Evolutionary conservation across 1,284 basidiomycete species (phyloP), one percentile per base, ranked within the genome.

Genomic region (Stygiomarasmius scandens): DNA sequence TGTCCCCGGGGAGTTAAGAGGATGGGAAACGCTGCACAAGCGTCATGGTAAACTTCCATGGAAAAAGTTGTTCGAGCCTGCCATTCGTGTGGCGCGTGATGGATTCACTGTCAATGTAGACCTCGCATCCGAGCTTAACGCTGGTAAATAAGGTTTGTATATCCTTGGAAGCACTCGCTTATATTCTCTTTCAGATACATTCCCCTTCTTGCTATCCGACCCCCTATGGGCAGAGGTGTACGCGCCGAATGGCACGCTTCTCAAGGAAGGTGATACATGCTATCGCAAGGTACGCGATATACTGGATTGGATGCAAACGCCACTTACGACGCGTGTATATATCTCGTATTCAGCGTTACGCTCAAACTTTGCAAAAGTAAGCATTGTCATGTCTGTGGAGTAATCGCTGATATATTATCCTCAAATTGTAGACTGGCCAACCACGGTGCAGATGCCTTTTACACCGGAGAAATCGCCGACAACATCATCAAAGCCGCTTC

Each of bases 1-100:
- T 36, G 81, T 84, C 1, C 84, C 84, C 0, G 83, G 83, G 5
- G 83, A 86, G 64, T 64, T 86, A 45, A 69, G 78, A 32, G 84
- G 83, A 3, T 71, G 84, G 61, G 74, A 82, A 55, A 69, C 69
- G 43, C 74, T 80, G 5, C 81, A 83, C 67, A 57, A 74, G 20
- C 66, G 71, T 20, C 55, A 57, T 63, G 82, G 82, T 0, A 67
- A 67, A 24, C 69, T 86, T 5, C 71, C 76, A 2, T 87, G 85
- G 85, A 59, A 74, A 25, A 66, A 74, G 2, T 68, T 87, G 9
- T 59, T 71, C 70, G 34, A 63, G 67, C 84, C 84, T 1, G 77
- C 78, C 2, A 78, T 80, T 12, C 66, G 78, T 22, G 66, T 84
- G 3, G 83, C 83, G 14, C 52, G 59, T 9, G 64, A 73, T 58